phyloP scores from a whole-genome alignment of 1,284 basidiomycete genomes.

The Thecaphora thlaspeos region DNA sequence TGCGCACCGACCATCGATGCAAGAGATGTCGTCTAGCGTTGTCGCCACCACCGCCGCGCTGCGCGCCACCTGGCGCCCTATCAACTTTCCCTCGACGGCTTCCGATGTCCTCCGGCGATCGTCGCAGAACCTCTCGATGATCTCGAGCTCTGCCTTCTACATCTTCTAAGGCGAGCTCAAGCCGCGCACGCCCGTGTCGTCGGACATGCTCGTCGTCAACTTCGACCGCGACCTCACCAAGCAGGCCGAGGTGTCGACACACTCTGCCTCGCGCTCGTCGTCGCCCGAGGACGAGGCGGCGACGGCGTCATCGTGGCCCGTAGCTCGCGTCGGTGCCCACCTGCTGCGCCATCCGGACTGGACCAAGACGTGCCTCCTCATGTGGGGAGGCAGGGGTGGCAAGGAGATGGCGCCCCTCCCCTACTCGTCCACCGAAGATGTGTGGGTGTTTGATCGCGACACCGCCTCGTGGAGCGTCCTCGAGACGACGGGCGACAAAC shows the following conservation, averaged over 20 bases:
- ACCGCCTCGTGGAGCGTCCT: conserved; percentile 49
- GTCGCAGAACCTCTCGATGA: conserved; percentile 1
- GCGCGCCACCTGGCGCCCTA: background rate
- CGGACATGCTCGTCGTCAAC: conserved; percentile 24
- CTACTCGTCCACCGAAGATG: conserved; percentile 8
- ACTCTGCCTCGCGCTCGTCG: too few relatives aligned
- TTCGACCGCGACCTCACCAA: background rate
- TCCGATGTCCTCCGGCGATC: background rate
- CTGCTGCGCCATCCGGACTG: conserved; percentile 25
- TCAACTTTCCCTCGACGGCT: background rate
- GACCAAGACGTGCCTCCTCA: conserved; percentile 52
- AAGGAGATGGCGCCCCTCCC: conserved; percentile 59
- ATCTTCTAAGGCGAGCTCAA: conserved; percentile 61
- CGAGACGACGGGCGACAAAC: conserved; percentile 40
- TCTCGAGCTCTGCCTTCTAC: conserved; percentile 38
- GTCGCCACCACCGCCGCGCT: background rate
- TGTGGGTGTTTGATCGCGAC: conserved; percentile 22
- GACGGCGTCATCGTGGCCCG: conserved; percentile 18
- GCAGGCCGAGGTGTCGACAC: background rate
- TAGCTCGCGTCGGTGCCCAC: conserved; percentile 59
- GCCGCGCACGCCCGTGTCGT: conserved; percentile 60
- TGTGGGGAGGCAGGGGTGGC: conserved; percentile 62
- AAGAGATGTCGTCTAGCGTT: too few relatives aligned
- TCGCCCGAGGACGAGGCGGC: too few relatives aligned
- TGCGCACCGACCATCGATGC: too few relatives aligned